Base-by-base conservation (phyloP, 2,329 filamentous ascomycete species). In the Apiospora saccharicola region DNA sequence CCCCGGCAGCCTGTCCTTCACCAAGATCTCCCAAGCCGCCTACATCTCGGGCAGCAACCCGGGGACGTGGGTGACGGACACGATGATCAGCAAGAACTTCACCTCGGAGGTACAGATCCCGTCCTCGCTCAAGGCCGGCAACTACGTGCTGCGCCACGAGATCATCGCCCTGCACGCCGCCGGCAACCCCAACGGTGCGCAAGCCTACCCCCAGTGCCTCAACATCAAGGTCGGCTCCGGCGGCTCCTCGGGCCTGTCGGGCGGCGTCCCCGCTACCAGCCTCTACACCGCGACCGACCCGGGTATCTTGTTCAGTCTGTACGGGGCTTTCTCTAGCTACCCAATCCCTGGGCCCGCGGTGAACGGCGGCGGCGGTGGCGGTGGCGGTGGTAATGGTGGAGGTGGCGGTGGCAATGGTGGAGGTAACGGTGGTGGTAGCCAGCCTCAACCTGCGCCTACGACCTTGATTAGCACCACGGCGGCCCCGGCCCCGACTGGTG, bases 131-230 rank as follows among this genome's bases (percentile, higher is more conserved):
- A 81, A 79, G 4, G 75, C 83, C 8, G 85, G 85, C 24, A 86
- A 86, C 80, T 87, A 87, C 75, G 84, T 87, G 67, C 79, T 87
- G 49, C 83, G 86, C 43, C 84, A 86, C 75, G 86, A 87, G 78
- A 86, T 86, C 74, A 86, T 87, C 71, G 86, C 82, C 44, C 82
- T 87, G 37, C 86, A 87, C 80, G 80, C 79, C 53, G 85, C 85
- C 19, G 78, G 74, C 4, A 80, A 80, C 68, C 72, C 74, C 61
- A 78, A 85, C 75, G 85, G 85, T 22, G 85, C 85, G 68, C 86
- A 87, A 79, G 82, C 82, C 78, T 87, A 72, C 64, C 72, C 70
- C 14, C 72, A 73, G 67, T 73, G 72, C 30, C 67, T 68, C 41
- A 86, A 86, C 75, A 76, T 86, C 34, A 79, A 82, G 72, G 81